Conservation (phyloP, 495 filamentous ascomycete species). For the Xylaria bambusicola region DNA sequence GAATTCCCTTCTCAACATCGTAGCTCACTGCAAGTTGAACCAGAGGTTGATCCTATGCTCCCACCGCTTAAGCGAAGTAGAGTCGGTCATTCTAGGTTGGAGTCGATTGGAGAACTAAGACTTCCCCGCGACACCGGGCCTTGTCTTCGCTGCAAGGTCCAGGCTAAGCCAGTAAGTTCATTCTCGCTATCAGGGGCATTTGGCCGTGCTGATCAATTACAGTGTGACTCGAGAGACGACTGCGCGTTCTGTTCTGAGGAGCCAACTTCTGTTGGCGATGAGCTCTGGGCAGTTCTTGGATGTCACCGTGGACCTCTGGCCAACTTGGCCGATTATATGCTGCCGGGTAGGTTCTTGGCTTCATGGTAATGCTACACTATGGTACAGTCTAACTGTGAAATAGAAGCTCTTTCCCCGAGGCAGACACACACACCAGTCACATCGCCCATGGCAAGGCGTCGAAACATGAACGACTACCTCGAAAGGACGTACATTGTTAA, state of each 20-base stretch:
- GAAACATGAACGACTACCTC: slow-evolving; percentile 53
- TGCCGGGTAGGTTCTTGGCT: slow-evolving; percentile 40
- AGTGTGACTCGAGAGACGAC: slow-evolving; percentile 52
- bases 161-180: slow-evolving; percentile 41
- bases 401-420: slow-evolving; percentile 46
- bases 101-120: slow-evolving; percentile 53
- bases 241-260: slow-evolving; percentile 45
- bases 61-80: slow-evolving; percentile 52
- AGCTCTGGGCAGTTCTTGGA: slow-evolving; percentile 49
- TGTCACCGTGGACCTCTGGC: slow-evolving; percentile 48
- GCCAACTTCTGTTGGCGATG: slow-evolving; percentile 35
- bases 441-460: slow-evolving; percentile 48
- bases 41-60: slow-evolving; percentile 52
- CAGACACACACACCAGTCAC: slow-evolving; percentile 52
- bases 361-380: background rate
- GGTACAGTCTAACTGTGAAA: slow-evolving; percentile 11
- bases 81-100: slow-evolving; percentile 47
- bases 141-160: slow-evolving; percentile 48
- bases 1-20: slow-evolving; percentile 42
- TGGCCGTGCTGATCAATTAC: background rate
- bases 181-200: background rate
- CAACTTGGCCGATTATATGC: slow-evolving; percentile 46
- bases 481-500: slow-evolving; percentile 45
- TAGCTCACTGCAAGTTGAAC: slow-evolving; percentile 42
- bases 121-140: slow-evolving; percentile 46